Percentiles rank a stretch among this genome's conserved stretches.
Conservation (phyloP, 495 filamentous ascomycete genomes). For the Podospora pseudoanserina region DNA sequence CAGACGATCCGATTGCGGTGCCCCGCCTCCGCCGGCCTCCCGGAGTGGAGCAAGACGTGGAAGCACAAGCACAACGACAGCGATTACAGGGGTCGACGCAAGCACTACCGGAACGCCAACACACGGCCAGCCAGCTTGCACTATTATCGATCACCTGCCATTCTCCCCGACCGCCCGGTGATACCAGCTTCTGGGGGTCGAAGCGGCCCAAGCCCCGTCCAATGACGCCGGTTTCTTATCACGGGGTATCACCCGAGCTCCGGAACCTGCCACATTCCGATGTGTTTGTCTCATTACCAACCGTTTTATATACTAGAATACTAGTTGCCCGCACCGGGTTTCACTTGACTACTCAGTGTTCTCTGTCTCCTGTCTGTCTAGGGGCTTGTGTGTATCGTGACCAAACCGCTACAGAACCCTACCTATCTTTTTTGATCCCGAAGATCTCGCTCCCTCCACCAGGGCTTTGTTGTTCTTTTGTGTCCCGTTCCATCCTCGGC, state of each 20-base stretch:
- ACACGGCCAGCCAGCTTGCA: conserved; percentile 1
- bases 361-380: background rate
- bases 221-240: conserved; percentile 20
- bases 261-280: conserved; percentile 21
- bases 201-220: background rate
- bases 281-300: background rate
- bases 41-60: conserved; percentile 18
- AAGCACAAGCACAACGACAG: background rate
- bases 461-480: conserved; percentile 1
- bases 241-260: conserved; percentile 18
- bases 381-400: background rate
- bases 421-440: background rate
- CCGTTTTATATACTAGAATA: conserved; percentile 1
- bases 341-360: conserved; percentile 2
- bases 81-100: conserved; percentile 6
- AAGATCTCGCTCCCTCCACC: conserved; percentile 1
- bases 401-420: background rate
- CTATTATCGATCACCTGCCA: conserved; percentile 29
- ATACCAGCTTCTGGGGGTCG: conserved; percentile 6
- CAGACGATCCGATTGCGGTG: conserved; percentile 28
- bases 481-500: background rate
- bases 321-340: conserved; percentile 5
- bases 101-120: conserved; percentile 1
- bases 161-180: conserved; percentile 18
- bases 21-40: conserved; percentile 20